Percentiles rank a stretch among this genome's conserved stretches.
phyloP scores from a whole-genome alignment of 768 basidiomycete species.

The Termitomyces sp. region DNA sequence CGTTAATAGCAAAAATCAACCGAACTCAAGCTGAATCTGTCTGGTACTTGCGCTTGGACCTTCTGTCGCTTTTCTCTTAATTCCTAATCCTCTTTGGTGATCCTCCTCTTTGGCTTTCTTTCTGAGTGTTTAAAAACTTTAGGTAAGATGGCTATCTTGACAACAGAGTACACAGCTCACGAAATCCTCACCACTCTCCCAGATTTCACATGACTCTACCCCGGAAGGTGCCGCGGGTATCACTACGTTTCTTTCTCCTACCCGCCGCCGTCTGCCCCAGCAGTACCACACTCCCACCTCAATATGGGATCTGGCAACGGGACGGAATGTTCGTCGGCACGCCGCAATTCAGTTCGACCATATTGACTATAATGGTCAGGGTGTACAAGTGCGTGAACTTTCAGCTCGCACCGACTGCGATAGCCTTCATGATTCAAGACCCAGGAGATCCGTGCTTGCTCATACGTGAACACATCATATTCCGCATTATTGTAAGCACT shows the following conservation, averaged over 20 bases:
- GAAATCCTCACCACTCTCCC: too few species aligned
- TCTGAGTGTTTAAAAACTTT: too few species aligned
- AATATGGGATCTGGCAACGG: constrained; percentile 19
- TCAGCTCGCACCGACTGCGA: constrained; percentile 28
- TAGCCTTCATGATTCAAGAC: constrained; percentile 35
- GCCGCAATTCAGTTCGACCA: constrained; percentile 36
- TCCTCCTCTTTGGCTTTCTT: too few species aligned
- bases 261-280: constrained; percentile 35
- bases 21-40: too few species aligned
- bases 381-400: constrained; percentile 45
- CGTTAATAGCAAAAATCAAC: too few species aligned
- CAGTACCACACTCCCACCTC: constrained; percentile 18
- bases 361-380: constrained; percentile 35
- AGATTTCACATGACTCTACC: too few species aligned
- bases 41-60: too few species aligned
- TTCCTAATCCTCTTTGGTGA: too few species aligned
- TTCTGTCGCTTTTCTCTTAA: too few species aligned
- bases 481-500: constrained; percentile 33
- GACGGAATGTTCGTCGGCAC: constrained; percentile 19
- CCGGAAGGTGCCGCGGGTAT: constrained; percentile 19
- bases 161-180: too few species aligned
- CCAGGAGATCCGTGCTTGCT: constrained; percentile 36
- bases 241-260: constrained; percentile 25
- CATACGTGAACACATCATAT: constrained; percentile 27
- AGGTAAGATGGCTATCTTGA: too few species aligned